Evolutionary conservation across 257 asterid species (phyloP).

Genomic region (Forsythia viridissima): DNA sequence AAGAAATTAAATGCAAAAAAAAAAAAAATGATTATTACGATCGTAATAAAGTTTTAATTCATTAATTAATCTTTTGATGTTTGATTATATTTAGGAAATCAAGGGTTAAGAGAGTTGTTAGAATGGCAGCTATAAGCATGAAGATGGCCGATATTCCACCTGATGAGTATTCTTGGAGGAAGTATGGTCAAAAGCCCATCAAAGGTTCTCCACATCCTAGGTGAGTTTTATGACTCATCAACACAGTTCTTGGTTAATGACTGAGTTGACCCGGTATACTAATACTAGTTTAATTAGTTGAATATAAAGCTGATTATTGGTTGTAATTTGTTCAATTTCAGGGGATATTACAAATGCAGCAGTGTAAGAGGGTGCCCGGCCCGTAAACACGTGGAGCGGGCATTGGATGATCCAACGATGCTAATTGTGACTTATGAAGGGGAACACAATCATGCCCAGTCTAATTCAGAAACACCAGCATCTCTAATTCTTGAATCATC

Average conservation of each 20-base stretch:
- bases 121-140: constrained; percentile 70
- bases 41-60: neutral
- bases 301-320: neutral
- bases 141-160: constrained; percentile 87
- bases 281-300: neutral
- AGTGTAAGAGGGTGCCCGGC: constrained; percentile 76
- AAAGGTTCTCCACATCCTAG: constrained; percentile 85
- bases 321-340: constrained; percentile 22
- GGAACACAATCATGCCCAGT: constrained; percentile 60
- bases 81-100: constrained; percentile 45
- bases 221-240: constrained; percentile 17
- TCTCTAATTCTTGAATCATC: constrained; percentile 59
- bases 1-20: neutral
- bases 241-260: too few species aligned
- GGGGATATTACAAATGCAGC: constrained; percentile 77
- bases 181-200: constrained; percentile 83
- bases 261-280: neutral
- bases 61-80: neutral
- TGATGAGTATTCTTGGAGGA: constrained; percentile 81
- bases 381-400: constrained; percentile 69
- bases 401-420: constrained; percentile 66
- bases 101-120: constrained; percentile 49
- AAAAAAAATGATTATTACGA: neutral
- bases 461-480: constrained; percentile 44
- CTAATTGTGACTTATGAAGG: constrained; percentile 67